A percentile compares a stretch with the other conserved stretches of the same genome.
Conservation (phyloP, 768 basidiomycete genomes). For the Saitozyma sp. region DNA sequence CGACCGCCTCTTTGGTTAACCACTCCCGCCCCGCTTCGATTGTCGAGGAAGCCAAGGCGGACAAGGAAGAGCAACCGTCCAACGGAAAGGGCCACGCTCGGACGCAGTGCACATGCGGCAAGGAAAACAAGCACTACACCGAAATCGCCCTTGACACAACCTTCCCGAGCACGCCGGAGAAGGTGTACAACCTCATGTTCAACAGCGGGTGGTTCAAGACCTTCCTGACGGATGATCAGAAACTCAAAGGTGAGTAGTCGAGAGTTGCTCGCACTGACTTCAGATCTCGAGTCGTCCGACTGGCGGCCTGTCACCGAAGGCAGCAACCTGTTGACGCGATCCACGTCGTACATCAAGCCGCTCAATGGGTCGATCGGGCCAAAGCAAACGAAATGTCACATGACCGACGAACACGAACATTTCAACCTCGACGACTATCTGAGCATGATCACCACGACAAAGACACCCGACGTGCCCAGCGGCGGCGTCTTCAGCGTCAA, state of each 20-base stretch:
- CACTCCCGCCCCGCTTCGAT: constrained; percentile 27
- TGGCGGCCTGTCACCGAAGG: constrained; percentile 71
- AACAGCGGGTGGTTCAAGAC: constrained; percentile 93
- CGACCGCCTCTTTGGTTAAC: constrained; percentile 22
- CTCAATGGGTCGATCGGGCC: constrained; percentile 84
- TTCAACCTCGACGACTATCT: constrained; percentile 82
- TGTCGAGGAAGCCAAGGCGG: constrained; percentile 4
- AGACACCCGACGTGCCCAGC: constrained; percentile 90
- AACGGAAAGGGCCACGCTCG: constrained; percentile 38
- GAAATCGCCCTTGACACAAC: constrained; percentile 75
- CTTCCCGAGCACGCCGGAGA: constrained; percentile 87
- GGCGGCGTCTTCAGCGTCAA: constrained; percentile 91
- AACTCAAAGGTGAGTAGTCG: constrained; percentile 68
- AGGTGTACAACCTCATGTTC: constrained; percentile 94
- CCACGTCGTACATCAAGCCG: constrained; percentile 96
- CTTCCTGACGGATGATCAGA: constrained; percentile 87
- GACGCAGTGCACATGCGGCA: constrained; percentile 68
- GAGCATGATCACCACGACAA: constrained; percentile 80
- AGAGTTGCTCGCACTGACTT: background rate
- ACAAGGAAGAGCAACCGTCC: background rate
- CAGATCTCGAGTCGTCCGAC: constrained; percentile 94
- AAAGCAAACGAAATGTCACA: constrained; percentile 92
- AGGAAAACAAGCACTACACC: constrained; percentile 66
- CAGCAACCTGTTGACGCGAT: constrained; percentile 72
- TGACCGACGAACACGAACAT: constrained; percentile 77